Evolutionary conservation across 2,329 filamentous ascomycete species (phyloP).

Genomic region (Monosporascus ibericus): DNA sequence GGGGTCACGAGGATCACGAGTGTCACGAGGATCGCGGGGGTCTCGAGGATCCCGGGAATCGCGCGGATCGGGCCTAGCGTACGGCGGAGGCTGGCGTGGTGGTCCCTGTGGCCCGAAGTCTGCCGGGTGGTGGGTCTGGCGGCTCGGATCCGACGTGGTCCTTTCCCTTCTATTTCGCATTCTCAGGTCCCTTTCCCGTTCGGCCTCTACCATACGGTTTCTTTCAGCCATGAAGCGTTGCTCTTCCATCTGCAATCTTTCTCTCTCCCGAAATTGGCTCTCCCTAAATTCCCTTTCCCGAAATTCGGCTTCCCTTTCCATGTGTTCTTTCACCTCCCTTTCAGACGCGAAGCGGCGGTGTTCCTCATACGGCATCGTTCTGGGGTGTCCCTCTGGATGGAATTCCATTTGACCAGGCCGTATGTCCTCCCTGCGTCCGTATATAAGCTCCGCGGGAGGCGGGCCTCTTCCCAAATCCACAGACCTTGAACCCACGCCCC

Average conservation of each 20-base stretch:
- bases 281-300: constrained; percentile 40
- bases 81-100: constrained; percentile 31
- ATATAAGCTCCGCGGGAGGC: constrained; percentile 33
- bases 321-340: constrained; percentile 32
- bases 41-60: background rate
- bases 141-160: constrained; percentile 43
- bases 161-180: constrained; percentile 32
- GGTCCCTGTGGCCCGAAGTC: constrained; percentile 38
- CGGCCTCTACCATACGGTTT: constrained; percentile 37
- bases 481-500: constrained; percentile 36
- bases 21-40: constrained; percentile 6
- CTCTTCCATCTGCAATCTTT: constrained; percentile 31
- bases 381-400: constrained; percentile 42
- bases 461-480: constrained; percentile 39
- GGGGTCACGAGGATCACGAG: constrained; percentile 19
- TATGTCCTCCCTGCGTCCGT: constrained; percentile 44
- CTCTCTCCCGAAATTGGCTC: constrained; percentile 30
- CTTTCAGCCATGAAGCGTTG: constrained; percentile 20
- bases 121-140: constrained; percentile 38
- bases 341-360: constrained; percentile 45
- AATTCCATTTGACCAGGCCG: constrained; percentile 40
- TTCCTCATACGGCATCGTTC: constrained; percentile 46
- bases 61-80: constrained; percentile 27
- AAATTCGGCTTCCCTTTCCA: constrained; percentile 35
- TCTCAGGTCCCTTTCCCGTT: constrained; percentile 29